phyloP scores from a whole-genome alignment of 2,329 filamentous ascomycete species.

The Myriosclerotinia curreyana region DNA sequence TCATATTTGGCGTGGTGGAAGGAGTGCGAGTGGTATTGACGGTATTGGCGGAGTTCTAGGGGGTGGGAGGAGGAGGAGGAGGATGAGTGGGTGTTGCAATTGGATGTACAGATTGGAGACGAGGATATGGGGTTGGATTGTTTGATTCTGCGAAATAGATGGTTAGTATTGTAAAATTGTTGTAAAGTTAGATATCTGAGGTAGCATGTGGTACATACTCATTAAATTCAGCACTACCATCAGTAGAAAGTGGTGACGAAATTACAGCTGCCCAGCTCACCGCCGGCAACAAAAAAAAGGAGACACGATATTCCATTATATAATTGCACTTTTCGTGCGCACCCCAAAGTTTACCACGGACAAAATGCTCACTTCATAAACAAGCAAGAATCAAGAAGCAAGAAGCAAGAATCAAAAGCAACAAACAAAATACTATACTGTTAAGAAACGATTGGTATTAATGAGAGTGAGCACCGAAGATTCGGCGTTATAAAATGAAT shows the following conservation, averaged over 20 bases:
- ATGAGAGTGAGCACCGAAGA: conserved; percentile 12
- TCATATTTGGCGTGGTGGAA: conserved; percentile 15
- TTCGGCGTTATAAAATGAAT: background rate
- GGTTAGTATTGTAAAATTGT: background rate
- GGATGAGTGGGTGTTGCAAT: background rate
- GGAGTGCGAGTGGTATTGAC: conserved; percentile 3
- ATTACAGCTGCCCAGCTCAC: conserved; percentile 16
- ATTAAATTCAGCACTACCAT: background rate
- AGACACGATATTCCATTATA: conserved; percentile 15
- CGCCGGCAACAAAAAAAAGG: conserved; percentile 18
- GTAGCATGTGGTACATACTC: conserved; percentile 4
- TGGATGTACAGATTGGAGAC: background rate
- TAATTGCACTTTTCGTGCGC: conserved; percentile 17
- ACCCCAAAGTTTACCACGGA: background rate
- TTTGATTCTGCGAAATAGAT: background rate
- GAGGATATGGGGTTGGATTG: background rate
- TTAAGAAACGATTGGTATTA: background rate
- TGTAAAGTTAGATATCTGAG: background rate
- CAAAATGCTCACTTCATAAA: background rate
- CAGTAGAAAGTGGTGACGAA: background rate
- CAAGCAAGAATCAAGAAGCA: background rate
- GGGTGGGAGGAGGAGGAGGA: background rate
- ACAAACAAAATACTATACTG: background rate
- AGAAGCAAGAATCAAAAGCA: background rate
- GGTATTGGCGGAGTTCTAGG: conserved; percentile 11